Evolutionary conservation across 495 filamentous ascomycete species (phyloP).

Genomic region (Lasiosphaeria miniovina): DNA sequence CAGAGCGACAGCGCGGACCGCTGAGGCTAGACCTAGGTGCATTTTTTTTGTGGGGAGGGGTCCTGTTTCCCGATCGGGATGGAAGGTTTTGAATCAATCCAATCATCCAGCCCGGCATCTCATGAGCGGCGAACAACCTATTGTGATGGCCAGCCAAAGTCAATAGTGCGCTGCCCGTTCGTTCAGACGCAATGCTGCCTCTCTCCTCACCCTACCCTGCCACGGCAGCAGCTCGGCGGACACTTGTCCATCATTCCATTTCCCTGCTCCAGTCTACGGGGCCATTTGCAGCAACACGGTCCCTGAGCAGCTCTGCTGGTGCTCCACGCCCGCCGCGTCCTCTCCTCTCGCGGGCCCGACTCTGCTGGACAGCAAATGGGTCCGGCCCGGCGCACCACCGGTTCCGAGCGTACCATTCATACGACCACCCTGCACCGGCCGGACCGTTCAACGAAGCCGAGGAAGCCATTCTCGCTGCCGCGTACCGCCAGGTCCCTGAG

Average conservation of each 20-base stretch:
- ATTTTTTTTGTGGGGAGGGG: not conserved
- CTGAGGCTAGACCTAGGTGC: not conserved
- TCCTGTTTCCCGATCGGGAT: slow-evolving; percentile 1
- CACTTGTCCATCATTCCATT: slow-evolving; percentile 8
- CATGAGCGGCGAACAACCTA: too few species aligned
- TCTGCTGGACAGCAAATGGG: too few species aligned
- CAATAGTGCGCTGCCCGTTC: not conserved
- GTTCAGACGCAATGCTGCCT: not conserved
- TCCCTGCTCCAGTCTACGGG: not conserved
- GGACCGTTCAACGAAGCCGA: slow-evolving; percentile 67
- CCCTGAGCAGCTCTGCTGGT: not conserved
- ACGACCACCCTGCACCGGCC: slow-evolving; percentile 13
- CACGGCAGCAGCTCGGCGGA: slow-evolving; percentile 11
- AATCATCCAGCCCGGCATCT: too few species aligned
- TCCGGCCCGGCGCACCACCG: not conserved
- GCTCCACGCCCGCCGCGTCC: not conserved
- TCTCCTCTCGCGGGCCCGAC: not conserved
- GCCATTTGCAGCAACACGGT: not conserved
- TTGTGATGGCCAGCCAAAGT: not conserved
- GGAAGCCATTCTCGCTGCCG: slow-evolving; percentile 72
- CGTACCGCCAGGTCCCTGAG: slow-evolving; percentile 71
- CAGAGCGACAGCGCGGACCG: not conserved
- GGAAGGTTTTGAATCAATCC: too few species aligned
- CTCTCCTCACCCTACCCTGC: slow-evolving; percentile 3
- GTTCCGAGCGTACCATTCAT: slow-evolving; percentile 19